Base-by-base conservation (phyloP, 2,329 filamentous ascomycete genomes). In the Lachnellula cervina region DNA sequence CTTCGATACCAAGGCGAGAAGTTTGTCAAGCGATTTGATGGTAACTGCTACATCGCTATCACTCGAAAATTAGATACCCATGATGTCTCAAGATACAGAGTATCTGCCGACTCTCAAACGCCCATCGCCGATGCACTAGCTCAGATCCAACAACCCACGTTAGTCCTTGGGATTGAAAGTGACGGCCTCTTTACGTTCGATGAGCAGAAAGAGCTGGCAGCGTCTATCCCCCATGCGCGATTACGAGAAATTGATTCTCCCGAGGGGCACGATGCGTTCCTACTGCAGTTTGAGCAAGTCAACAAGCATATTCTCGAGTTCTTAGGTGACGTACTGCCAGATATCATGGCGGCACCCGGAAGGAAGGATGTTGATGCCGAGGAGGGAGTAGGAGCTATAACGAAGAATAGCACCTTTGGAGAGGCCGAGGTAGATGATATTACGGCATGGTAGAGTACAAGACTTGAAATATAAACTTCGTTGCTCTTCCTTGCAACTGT, bases 31-130 rank as follows among this genome's bases (percentile, higher is more conserved):
- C 88, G 94, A 9, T 99, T 97, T 71, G 94, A 99, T 72, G 90
- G 91, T 67, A 99, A 99, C 72, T 99, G 94, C 76, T 99, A 99
- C 76, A 97, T 99, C 64, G 92, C 94, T 63, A 97, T 99, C 73
- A 97, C 94, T 4, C 88, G 94, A 67, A 99, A 99, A 73, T 82
- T 99, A 16, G 94, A 99, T 70, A 97, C 94, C 0, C 94, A 99
- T 72, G 94, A 99, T 70, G 84, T 99, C 25, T 95, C 91, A 14
- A 83, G 92, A 43, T 83, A 86, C 68, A 87, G 93, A 5, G 76
- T 74, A 17, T 66, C 71, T 19, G 63, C 70, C 11, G 71, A 70
- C 35, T 76, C 67, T 2, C 57, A 64, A 8, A 70, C 72, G 14
- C 63, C 68, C 1, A 84, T 96, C 34, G 80, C 82, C 25, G 84